Percentiles rank a stretch among this genome's conserved stretches.
Evolutionary conservation across 23 red algal species (phyloP).

Genomic region (Gracilaria gracilis): DNA sequence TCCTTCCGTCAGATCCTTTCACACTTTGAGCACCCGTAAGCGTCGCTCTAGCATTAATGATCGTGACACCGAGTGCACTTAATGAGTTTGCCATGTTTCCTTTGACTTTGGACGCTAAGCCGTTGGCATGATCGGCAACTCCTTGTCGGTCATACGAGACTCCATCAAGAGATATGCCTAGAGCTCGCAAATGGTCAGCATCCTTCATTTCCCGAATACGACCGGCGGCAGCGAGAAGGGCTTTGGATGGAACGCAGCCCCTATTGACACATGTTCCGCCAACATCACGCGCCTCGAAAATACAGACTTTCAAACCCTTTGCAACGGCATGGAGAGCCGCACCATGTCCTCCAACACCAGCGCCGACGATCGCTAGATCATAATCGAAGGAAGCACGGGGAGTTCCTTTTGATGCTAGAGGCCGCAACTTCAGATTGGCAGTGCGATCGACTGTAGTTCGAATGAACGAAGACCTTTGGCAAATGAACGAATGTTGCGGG

Average conservation of each 20-base stretch:
- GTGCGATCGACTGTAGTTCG: not conserved
- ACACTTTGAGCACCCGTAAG: constrained; percentile 59
- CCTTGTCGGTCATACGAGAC: constrained; percentile 90
- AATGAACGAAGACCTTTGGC: constrained; percentile 8
- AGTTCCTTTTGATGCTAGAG: not conserved
- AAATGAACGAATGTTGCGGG: not conserved
- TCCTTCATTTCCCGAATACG: constrained; percentile 92
- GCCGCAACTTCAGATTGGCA: not conserved
- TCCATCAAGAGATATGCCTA: constrained; percentile 87
- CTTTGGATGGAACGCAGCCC: constrained; percentile 99
- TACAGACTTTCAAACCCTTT: constrained; percentile 85
- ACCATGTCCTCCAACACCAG: constrained; percentile 97
- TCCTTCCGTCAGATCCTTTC: constrained; percentile 62
- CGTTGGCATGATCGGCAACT: constrained; percentile 93
- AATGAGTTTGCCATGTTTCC: constrained; percentile 94
- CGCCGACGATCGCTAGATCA: constrained; percentile 93
- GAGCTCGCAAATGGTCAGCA: constrained; percentile 71
- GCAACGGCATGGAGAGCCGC: constrained; percentile 92
- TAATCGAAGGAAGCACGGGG: constrained; percentile 87
- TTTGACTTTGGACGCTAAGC: constrained; percentile 86
- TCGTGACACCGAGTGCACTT: constrained; percentile 75
- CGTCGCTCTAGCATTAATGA: constrained; percentile 77
- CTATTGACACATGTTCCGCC: constrained; percentile 99
- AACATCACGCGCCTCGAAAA: constrained; percentile 88
- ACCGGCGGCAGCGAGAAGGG: constrained; percentile 94